A percentile compares a stretch with the other conserved stretches of the same genome.
These are phyloP conservation scores for Candolleomyces aberdarensis DNA, from an alignment of 768 basidiomycete species.

Conservation along the genomic window DNA sequence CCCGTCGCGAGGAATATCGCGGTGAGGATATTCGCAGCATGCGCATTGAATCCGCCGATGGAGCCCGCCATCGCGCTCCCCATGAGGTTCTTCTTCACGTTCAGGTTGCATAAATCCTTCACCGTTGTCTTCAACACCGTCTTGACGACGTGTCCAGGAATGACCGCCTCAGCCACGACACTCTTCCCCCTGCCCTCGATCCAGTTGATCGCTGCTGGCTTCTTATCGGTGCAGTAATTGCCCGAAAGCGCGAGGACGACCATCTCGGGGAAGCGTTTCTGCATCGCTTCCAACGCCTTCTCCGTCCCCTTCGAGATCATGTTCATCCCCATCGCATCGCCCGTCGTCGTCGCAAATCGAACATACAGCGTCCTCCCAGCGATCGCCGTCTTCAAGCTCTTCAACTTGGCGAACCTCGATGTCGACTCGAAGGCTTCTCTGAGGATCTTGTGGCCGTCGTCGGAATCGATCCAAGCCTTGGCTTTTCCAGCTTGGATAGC, in stretches of 20 bases:
- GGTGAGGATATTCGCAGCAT: constrained; percentile 68
- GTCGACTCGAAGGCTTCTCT: constrained; percentile 91
- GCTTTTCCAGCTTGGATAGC: constrained; percentile 78
- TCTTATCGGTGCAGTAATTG: too few relatives aligned
- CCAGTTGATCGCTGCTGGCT: constrained; percentile 61
- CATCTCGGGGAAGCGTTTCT: constrained; percentile 86
- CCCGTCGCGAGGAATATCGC: constrained; percentile 95
- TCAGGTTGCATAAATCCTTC: constrained; percentile 84
- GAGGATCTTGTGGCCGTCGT: constrained; percentile 71
- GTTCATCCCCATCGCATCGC: constrained; percentile 99
- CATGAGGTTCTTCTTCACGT: constrained; percentile 94
- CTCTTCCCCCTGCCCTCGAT: constrained; percentile 98
- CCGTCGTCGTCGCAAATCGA: constrained; percentile 90
- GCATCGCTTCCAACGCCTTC: constrained; percentile 84
- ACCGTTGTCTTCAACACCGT: constrained; percentile 95
- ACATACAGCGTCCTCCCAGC: constrained; percentile 93
- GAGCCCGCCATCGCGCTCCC: constrained; percentile 98
- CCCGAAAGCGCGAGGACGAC: constrained; percentile 34
- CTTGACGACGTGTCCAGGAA: constrained; percentile 87
- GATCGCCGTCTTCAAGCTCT: constrained; percentile 34
- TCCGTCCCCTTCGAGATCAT: constrained; percentile 99
- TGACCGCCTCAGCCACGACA: constrained; percentile 91
- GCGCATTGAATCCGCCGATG: constrained; percentile 74
- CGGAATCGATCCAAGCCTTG: constrained; percentile 81
- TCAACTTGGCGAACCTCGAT: constrained; percentile 86